phyloP scores from a whole-genome alignment of 2,329 filamentous ascomycete genomes.

The Sclerotiophoma versabilis region DNA sequence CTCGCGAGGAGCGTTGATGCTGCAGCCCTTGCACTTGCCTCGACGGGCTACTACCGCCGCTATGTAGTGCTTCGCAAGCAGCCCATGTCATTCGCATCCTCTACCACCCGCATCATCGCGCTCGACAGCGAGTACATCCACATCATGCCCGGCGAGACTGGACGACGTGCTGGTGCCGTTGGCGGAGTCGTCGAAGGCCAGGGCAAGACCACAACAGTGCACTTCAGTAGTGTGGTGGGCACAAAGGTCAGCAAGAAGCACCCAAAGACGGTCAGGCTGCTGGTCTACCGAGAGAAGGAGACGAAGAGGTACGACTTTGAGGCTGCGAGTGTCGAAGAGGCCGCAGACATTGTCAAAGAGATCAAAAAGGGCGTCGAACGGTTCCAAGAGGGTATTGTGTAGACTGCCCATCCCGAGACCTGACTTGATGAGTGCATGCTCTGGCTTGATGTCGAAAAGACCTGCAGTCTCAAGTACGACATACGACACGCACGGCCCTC shows the following conservation, averaged over 20 bases:
- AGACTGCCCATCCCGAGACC: slow-evolving; percentile 8
- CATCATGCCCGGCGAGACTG: slow-evolving; percentile 70
- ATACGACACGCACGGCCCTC: no score
- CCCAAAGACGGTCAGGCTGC: slow-evolving; percentile 79
- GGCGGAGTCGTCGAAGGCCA: slow-evolving; percentile 46
- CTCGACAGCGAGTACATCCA: slow-evolving; percentile 89
- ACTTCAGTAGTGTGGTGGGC: slow-evolving; percentile 82
- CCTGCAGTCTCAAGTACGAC: no score
- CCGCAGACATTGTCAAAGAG: slow-evolving; percentile 78
- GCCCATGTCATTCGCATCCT: slow-evolving; percentile 78
- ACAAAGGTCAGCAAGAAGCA: slow-evolving; percentile 83
- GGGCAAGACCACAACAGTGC: slow-evolving; percentile 78
- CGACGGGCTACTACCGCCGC: slow-evolving; percentile 66
- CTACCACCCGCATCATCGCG: slow-evolving; percentile 76
- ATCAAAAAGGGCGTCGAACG: slow-evolving; percentile 78
- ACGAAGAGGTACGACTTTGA: slow-evolving; percentile 87
- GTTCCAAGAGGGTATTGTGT: slow-evolving; percentile 61
- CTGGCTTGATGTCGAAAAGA: no score
- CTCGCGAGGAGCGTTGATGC: slow-evolving; percentile 66
- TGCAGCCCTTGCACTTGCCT: slow-evolving; percentile 46
- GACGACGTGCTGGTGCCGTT: slow-evolving; percentile 58
- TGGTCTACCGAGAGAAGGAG: slow-evolving; percentile 78
- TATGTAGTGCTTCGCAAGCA: slow-evolving; percentile 85
- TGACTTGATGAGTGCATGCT: no score
- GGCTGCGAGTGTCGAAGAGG: slow-evolving; percentile 73